Evolutionary conservation across 2,329 filamentous ascomycete species (phyloP).

Genomic region (Pseudogymnoascus sp.): DNA sequence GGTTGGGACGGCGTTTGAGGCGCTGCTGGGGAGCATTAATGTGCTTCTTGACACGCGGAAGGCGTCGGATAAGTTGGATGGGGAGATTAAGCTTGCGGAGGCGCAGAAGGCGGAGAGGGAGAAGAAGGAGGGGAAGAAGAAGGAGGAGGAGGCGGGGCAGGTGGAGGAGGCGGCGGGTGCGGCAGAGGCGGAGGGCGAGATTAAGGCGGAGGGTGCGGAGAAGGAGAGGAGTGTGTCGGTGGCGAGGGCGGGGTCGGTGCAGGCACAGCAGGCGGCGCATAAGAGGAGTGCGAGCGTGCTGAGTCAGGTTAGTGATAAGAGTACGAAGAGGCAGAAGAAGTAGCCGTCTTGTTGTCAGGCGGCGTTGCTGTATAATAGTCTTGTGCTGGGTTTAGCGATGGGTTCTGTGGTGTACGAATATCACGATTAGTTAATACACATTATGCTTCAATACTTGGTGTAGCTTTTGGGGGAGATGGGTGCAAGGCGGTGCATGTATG

Average conservation of each 20-base stretch:
- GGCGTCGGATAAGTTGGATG: slow-evolving; percentile 65
- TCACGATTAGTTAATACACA: not conserved
- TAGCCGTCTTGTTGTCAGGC: not conserved
- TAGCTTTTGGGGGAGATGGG: not conserved
- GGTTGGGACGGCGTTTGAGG: slow-evolving; percentile 63
- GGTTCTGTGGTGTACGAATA: slow-evolving; percentile 2
- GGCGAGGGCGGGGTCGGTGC: slow-evolving; percentile 57
- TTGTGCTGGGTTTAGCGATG: not conserved
- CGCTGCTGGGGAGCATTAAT: slow-evolving; percentile 58
- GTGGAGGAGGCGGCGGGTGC: slow-evolving; percentile 47
- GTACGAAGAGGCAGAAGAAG: slow-evolving; percentile 41
- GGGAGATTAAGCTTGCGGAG: slow-evolving; percentile 55
- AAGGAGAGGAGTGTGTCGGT: slow-evolving; percentile 25
- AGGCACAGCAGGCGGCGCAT: slow-evolving; percentile 35
- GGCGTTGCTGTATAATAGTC: not conserved
- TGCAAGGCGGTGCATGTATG: not conserved
- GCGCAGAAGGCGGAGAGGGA: slow-evolving; percentile 41
- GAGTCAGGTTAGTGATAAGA: slow-evolving; percentile 57
- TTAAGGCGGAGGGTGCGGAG: slow-evolving; percentile 39
- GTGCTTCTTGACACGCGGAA: slow-evolving; percentile 65
- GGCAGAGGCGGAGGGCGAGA: slow-evolving; percentile 60
- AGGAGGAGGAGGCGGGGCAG: slow-evolving; percentile 37
- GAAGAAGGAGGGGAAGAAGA: slow-evolving; percentile 27
- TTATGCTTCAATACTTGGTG: not conserved
- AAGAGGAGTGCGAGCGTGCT: slow-evolving; percentile 80